Conservation (phyloP, 768 basidiomycete species). For the Amylocystis lapponica region DNA sequence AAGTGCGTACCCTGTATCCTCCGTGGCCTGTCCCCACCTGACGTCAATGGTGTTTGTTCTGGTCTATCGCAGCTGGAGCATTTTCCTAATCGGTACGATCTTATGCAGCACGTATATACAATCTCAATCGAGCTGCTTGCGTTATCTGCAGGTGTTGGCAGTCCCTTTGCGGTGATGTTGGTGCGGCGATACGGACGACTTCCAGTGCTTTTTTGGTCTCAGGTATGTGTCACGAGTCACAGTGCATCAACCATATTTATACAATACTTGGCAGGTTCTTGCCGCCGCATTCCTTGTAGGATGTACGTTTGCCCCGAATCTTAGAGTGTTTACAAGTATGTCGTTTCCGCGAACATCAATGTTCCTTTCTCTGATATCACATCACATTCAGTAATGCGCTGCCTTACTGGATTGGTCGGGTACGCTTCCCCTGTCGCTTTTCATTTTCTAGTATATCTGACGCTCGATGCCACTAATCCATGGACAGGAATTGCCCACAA, state of each 20-base stretch:
- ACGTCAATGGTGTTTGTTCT: background rate
- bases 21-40: background rate
- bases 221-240: conserved; percentile 31
- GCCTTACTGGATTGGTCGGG: conserved; percentile 53
- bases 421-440: conserved; percentile 18
- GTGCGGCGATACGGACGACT: conserved; percentile 60
- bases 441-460: background rate
- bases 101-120: background rate
- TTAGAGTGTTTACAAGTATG: conserved; percentile 52
- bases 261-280: conserved; percentile 33
- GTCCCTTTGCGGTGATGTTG: conserved; percentile 57
- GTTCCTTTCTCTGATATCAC: background rate
- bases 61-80: conserved; percentile 46
- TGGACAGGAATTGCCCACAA: conserved; percentile 55
- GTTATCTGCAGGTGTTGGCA: conserved; percentile 44
- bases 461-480: too few relatives aligned
- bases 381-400: conserved; percentile 42
- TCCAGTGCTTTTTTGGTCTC: conserved; percentile 68
- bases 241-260: background rate
- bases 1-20: conserved; percentile 24
- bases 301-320: conserved; percentile 50
- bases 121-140: background rate
- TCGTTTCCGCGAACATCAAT: background rate
- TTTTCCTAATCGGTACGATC: conserved; percentile 47
- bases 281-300: conserved; percentile 55